Evolutionary conservation across 441 rosid genomes (phyloP).

Genomic region (Pelargonium exstipulatum): DNA sequence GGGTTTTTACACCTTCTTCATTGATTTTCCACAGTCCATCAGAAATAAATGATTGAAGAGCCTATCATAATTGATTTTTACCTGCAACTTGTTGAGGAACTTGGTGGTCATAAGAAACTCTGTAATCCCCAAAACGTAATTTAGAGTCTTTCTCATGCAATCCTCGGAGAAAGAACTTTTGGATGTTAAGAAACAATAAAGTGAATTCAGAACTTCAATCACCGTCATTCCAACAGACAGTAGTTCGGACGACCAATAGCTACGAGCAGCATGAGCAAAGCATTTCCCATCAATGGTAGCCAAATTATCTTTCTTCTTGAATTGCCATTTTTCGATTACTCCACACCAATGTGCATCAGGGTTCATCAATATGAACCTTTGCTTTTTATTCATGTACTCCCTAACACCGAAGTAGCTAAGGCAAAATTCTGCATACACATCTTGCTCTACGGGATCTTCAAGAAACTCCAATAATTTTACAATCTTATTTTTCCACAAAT

Average conservation of each 20-base stretch:
- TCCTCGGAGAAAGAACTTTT: background rate
- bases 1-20: no score
- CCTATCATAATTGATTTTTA: background rate
- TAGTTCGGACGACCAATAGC: conserved; percentile 15
- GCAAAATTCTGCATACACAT: background rate
- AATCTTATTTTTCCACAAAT: conserved; percentile 9
- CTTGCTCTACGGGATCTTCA: background rate
- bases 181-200: background rate
- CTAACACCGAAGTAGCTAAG: conserved; percentile 16
- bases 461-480: background rate
- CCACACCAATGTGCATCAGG: conserved; percentile 12
- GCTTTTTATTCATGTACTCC: background rate
- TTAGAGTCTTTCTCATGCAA: background rate
- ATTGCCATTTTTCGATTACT: background rate
- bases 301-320: background rate
- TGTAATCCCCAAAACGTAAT: background rate
- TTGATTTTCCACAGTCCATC: background rate
- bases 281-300: conserved; percentile 4
- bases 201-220: background rate
- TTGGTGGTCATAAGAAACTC: background rate
- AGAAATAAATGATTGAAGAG: background rate
- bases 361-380: conserved; percentile 1
- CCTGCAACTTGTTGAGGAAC: background rate
- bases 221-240: conserved; percentile 11
- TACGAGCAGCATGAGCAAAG: conserved; percentile 10